Evolutionary conservation across 345 rosid species (phyloP), one percentile per base, ranked within the genome.

Genomic region (Boechera retrofracta): DNA sequence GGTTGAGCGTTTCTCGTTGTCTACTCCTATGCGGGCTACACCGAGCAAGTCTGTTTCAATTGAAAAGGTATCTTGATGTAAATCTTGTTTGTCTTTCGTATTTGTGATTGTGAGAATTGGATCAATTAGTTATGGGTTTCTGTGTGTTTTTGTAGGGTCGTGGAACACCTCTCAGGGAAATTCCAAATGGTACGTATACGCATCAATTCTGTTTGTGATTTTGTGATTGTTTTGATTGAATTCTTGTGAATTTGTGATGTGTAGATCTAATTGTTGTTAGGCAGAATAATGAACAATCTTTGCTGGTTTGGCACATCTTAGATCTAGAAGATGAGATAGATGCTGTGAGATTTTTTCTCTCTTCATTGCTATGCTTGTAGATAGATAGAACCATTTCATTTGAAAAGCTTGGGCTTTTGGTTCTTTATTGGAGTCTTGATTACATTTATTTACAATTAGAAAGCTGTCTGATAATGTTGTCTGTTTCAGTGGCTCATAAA

Each of bases 401-500:
- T 49, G 12, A 52, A 48, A 68, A 28, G 56, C 26, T 67, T 18
- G 29, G 5, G 41, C 28, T 36, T 74, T 9, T 52, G 12, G 39
- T 33, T 41, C 61, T 32, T 36, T 39, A 1, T 15, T 38, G 6
- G 24, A 48, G 29, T 21, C 54, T 16, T 72, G 57, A 57, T 48
- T 57, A 49, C 41, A 41, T 35, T 44, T 64, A 45, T 38, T 31
- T 49, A 31, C 62, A 9, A 3, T 55, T 54, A n/a, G 59, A 47
- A 21, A 73, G 42, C 64, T 76, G 13, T 81, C 73, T 83, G 70
- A 75, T 78, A 41, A 65, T 66, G 47, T 72, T 44, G 57, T 62
- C 24, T 76, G 70, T 85, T 89, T 85, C 94, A 95, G 99, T 92
- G 89, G 96, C 98, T 76, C 89, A 89, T 88, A 91, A 92, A 86